These are phyloP conservation scores for Secale cereale DNA, from an alignment of 176 grass and related monocot genomes.

Conservation along the genomic window DNA sequence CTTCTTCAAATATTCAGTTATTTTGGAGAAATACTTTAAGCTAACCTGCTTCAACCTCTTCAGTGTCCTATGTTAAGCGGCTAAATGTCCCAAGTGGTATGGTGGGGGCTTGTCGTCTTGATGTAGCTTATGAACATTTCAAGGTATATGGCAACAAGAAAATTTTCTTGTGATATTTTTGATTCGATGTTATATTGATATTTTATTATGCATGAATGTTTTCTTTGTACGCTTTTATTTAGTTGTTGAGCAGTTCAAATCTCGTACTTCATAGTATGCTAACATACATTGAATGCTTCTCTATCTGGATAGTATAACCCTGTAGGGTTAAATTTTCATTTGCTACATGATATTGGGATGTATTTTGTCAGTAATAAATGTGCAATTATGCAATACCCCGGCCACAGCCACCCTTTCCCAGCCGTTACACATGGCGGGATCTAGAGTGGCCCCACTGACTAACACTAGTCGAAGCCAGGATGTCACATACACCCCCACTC, in stretches of 20 bases:
- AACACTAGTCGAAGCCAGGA: too few species aligned
- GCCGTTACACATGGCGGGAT: too few species aligned
- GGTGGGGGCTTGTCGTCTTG: conserved; percentile 96
- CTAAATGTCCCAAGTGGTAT: conserved; percentile 88
- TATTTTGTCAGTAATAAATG: not conserved
- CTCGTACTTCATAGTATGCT: conserved; percentile 3
- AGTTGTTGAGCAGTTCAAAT: not conserved
- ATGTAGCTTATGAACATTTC: conserved; percentile 93
- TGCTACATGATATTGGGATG: not conserved
- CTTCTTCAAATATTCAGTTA: conserved; percentile 3
- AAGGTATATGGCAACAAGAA: conserved; percentile 55
- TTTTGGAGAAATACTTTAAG: not conserved
- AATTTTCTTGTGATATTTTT: not conserved
- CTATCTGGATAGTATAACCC: not conserved
- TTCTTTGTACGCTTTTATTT: not conserved
- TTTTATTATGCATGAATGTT: not conserved
- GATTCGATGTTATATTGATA: not conserved
- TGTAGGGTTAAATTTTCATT: not conserved
- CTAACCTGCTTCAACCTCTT: conserved; percentile 38
- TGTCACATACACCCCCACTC: too few species aligned
- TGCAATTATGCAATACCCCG: too few species aligned
- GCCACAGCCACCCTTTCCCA: too few species aligned
- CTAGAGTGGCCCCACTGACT: too few species aligned
- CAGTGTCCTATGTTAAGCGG: conserved; percentile 86
- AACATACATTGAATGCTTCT: too few species aligned